Percentiles rank a stretch among this genome's conserved stretches.
Conservation (phyloP, 1,284 basidiomycete species). For the Marasmius tenuissimus region DNA sequence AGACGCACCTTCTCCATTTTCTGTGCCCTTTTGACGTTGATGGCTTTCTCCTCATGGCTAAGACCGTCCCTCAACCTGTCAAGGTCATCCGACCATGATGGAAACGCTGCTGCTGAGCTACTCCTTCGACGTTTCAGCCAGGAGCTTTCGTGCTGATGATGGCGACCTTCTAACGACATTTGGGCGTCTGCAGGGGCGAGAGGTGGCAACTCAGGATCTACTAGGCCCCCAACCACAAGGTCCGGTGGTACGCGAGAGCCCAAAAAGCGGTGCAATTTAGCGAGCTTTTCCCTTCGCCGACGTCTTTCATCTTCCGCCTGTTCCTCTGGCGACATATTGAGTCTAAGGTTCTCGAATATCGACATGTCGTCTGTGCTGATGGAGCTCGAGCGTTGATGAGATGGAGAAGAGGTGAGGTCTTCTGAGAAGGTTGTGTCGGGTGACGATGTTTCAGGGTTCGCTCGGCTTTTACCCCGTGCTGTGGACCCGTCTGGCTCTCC, state of each 20-base stretch:
- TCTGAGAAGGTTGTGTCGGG: conserved; percentile 3
- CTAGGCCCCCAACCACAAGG: conserved; percentile 54
- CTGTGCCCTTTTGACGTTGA: conserved; percentile 73
- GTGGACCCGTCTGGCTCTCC: neutral
- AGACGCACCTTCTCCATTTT: conserved; percentile 80
- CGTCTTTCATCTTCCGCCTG: conserved; percentile 59
- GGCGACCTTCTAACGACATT: conserved; percentile 14
- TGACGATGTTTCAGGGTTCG: conserved; percentile 3
- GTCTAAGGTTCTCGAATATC: conserved; percentile 20
- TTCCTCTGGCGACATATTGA: conserved; percentile 51
- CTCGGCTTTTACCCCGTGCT: neutral
- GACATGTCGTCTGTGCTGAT: conserved; percentile 24
- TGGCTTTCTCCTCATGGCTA: conserved; percentile 67
- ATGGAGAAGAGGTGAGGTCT: conserved; percentile 3
- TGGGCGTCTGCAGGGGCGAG: neutral
- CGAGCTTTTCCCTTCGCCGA: conserved; percentile 70
- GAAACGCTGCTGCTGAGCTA: conserved; percentile 50
- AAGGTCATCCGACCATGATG: conserved; percentile 50
- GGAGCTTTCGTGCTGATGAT: conserved; percentile 25
- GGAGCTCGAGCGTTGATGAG: conserved; percentile 14
- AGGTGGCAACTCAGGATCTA: conserved; percentile 33
- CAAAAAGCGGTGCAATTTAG: conserved; percentile 77
- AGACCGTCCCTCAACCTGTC: conserved; percentile 70
- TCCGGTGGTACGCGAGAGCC: conserved; percentile 73
- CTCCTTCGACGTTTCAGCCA: conserved; percentile 55